Conservation (phyloP, 805 yeast species). For the Saccharomycopsis sp. region DNA sequence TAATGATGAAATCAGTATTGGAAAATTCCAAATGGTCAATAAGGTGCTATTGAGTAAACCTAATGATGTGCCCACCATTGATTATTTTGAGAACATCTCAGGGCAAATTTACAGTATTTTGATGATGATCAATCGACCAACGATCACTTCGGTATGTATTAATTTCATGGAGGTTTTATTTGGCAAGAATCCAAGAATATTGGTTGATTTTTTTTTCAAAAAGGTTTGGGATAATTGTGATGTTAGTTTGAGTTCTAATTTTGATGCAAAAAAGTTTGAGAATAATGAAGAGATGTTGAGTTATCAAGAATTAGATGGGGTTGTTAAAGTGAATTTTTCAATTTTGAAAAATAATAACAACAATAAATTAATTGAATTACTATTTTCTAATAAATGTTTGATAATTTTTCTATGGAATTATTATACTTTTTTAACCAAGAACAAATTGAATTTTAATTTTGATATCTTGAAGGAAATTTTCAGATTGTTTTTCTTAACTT, state of each 20-base stretch:
- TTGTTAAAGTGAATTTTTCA: slow-evolving; percentile 55
- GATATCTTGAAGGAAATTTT: slow-evolving; percentile 23
- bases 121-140: slow-evolving; percentile 49
- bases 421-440: slow-evolving; percentile 26
- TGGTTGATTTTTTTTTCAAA: slow-evolving; percentile 48
- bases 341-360: slow-evolving; percentile 36
- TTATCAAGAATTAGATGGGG: slow-evolving; percentile 47
- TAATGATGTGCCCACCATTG: slow-evolving; percentile 29
- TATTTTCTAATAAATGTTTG: slow-evolving; percentile 23
- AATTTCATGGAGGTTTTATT: slow-evolving; percentile 45
- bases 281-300: slow-evolving; percentile 27
- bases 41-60: slow-evolving; percentile 60
- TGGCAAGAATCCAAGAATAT: slow-evolving; percentile 37
- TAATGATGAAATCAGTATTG: slow-evolving; percentile 54
- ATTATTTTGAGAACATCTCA: slow-evolving; percentile 51
- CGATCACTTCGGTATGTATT: slow-evolving; percentile 44
- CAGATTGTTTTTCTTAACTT: slow-evolving; percentile 24
- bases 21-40: slow-evolving; percentile 58
- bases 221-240: slow-evolving; percentile 30
- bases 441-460: slow-evolving; percentile 22
- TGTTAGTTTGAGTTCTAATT: neutral
- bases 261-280: slow-evolving; percentile 16
- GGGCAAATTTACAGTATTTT: slow-evolving; percentile 52
- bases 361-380: slow-evolving; percentile 25
- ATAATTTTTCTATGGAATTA: slow-evolving; percentile 35